Evolutionary conservation across 2,329 filamentous ascomycete species (phyloP).

Genomic region (Colletotrichum orbiculare): DNA sequence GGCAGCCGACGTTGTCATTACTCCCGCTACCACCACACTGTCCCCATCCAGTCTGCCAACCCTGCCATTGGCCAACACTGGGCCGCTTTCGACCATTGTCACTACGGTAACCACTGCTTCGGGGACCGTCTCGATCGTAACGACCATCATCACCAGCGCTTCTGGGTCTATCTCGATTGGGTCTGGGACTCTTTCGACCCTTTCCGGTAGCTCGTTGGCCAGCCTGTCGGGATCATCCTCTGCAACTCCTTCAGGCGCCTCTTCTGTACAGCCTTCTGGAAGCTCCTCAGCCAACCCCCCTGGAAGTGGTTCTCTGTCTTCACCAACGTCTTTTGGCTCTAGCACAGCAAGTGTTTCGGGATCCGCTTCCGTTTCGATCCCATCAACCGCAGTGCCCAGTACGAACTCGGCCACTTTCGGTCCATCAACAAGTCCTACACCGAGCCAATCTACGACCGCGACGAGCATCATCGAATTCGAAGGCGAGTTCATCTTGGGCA

Average conservation of each 20-base stretch:
- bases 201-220: too few relatives aligned
- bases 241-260: too few relatives aligned
- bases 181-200: not conserved
- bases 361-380: too few relatives aligned
- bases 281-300: too few relatives aligned
- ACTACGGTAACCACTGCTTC: not conserved
- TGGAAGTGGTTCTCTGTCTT: too few relatives aligned
- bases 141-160: not conserved
- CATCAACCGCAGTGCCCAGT: too few relatives aligned
- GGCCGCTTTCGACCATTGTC: not conserved
- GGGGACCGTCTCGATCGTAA: not conserved
- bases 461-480: not conserved
- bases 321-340: too few relatives aligned
- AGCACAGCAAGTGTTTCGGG: too few relatives aligned
- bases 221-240: too few relatives aligned
- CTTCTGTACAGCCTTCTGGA: too few relatives aligned
- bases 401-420: too few relatives aligned
- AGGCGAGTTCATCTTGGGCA: not conserved
- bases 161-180: not conserved
- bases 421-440: not conserved
- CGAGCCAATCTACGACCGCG: not conserved
- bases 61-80: conserved; percentile 3
- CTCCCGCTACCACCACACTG: conserved; percentile 1
- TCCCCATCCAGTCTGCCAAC: conserved; percentile 4
- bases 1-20: not conserved